These are phyloP conservation scores for Phanerochaete carnosa DNA, from an alignment of 768 basidiomycete species.

Conservation along the genomic window DNA sequence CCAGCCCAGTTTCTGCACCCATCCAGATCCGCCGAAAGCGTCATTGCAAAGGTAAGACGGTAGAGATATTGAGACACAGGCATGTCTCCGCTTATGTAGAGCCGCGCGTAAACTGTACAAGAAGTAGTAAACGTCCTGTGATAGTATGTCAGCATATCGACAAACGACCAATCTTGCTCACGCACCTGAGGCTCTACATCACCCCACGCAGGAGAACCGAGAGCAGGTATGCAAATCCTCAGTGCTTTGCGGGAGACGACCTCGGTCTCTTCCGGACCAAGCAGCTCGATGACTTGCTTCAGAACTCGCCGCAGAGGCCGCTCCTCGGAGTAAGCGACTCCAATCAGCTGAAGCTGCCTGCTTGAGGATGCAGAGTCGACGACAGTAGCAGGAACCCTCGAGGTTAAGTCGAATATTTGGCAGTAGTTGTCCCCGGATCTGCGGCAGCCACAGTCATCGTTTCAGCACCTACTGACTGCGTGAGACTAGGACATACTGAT, in stretches of 20 bases:
- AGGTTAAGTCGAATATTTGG: conserved; percentile 69
- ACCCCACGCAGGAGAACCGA: conserved; percentile 72
- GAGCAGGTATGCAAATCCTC: conserved; percentile 58
- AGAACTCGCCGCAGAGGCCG: conserved; percentile 12
- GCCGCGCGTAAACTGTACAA: conserved; percentile 62
- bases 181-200: conserved; percentile 55
- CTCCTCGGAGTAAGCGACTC: conserved; percentile 17
- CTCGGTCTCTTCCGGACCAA: conserved; percentile 5
- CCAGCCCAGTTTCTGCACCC: conserved; percentile 81
- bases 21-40: conserved; percentile 59
- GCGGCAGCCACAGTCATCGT: background rate
- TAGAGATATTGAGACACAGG: conserved; percentile 67
- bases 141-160: background rate
- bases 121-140: conserved; percentile 68
- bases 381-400: conserved; percentile 49
- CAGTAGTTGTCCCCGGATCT: conserved; percentile 64
- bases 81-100: conserved; percentile 53
- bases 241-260: conserved; percentile 28
- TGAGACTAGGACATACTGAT: conserved; percentile 39
- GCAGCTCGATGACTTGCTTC: conserved; percentile 5
- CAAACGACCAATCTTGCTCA: background rate
- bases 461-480: conserved; percentile 8
- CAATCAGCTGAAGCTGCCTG: conserved; percentile 35
- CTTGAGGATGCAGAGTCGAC: conserved; percentile 41
- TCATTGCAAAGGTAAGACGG: conserved; percentile 61